Conservation (phyloP, 2,329 filamentous ascomycete species). For the Phialophora macrospora region DNA sequence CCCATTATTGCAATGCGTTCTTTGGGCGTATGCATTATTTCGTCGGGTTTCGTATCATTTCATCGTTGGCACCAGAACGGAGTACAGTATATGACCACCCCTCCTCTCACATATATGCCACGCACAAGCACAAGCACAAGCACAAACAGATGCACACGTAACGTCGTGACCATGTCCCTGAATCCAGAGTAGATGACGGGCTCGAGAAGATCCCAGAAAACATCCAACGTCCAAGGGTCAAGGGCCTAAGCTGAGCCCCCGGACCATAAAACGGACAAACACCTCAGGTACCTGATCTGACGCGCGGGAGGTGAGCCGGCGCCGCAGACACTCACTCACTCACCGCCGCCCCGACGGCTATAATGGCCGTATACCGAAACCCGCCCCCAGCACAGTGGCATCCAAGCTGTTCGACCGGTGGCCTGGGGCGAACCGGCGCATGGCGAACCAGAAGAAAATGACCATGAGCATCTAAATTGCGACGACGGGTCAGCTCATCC, state of each 20-base stretch:
- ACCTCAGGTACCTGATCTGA: too few species aligned
- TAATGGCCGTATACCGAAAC: background rate
- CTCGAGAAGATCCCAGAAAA: too few species aligned
- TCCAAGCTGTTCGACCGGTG: background rate
- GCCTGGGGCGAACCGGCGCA: conserved; percentile 15
- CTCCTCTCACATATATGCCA: background rate
- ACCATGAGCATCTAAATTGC: conserved; percentile 14
- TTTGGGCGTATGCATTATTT: too few species aligned
- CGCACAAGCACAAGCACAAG: background rate
- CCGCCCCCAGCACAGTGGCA: background rate
- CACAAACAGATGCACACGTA: background rate
- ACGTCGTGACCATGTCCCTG: background rate
- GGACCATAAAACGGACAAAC: too few species aligned
- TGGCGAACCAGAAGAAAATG: conserved; percentile 12
- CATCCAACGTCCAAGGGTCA: too few species aligned
- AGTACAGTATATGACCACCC: background rate
- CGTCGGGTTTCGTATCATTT: too few species aligned
- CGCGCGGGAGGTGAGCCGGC: too few species aligned
- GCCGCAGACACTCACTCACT: too few species aligned
- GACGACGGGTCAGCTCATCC: background rate
- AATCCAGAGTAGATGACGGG: too few species aligned
- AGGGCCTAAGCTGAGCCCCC: too few species aligned
- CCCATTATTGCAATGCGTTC: too few species aligned
- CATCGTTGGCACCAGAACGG: background rate
- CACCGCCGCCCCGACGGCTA: background rate